phyloP scores from a whole-genome alignment of 2,329 filamentous ascomycete species.

The Dactylellina drechsleri region DNA sequence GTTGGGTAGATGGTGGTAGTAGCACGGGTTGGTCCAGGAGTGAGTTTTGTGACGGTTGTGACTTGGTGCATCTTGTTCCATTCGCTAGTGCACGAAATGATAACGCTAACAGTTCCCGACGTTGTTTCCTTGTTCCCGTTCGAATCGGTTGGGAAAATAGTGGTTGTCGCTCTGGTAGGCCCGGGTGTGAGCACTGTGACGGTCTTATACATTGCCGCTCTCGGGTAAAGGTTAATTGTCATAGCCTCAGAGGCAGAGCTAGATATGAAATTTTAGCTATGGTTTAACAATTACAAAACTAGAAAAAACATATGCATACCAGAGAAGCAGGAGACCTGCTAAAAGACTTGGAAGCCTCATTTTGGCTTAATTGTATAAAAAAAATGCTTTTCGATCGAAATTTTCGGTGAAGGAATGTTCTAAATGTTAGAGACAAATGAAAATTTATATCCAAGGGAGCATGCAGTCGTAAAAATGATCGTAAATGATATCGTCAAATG shows the following conservation, averaged over 20 bases:
- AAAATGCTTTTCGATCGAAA: conserved; percentile 1
- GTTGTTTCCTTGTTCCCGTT: neutral
- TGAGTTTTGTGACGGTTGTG: neutral
- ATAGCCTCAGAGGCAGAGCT: conserved; percentile 13
- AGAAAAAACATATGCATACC: conserved; percentile 18
- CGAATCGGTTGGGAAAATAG: conserved; percentile 1
- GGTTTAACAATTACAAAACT: neutral
- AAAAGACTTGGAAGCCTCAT: conserved; percentile 30
- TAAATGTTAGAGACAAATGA: neutral
- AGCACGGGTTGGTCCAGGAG: neutral
- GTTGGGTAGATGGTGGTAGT: neutral
- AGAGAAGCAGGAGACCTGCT: conserved; percentile 21
- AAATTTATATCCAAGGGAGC: no score
- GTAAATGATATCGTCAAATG: conserved; percentile 12
- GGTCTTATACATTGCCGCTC: neutral
- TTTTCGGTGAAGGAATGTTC: conserved; percentile 1
- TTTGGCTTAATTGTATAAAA: conserved; percentile 8
- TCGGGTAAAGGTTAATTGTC: neutral
- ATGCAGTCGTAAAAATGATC: no score
- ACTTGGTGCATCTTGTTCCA: no score
- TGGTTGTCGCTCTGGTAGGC: neutral
- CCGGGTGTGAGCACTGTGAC: neutral
- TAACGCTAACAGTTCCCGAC: neutral
- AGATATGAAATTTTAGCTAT: neutral
- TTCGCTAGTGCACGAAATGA: neutral